A percentile compares a stretch with the other conserved stretches of the same genome.
These are phyloP conservation scores for Escallonia rubra DNA, from an alignment of 129 eudicot genomes.

Conservation along the genomic window DNA sequence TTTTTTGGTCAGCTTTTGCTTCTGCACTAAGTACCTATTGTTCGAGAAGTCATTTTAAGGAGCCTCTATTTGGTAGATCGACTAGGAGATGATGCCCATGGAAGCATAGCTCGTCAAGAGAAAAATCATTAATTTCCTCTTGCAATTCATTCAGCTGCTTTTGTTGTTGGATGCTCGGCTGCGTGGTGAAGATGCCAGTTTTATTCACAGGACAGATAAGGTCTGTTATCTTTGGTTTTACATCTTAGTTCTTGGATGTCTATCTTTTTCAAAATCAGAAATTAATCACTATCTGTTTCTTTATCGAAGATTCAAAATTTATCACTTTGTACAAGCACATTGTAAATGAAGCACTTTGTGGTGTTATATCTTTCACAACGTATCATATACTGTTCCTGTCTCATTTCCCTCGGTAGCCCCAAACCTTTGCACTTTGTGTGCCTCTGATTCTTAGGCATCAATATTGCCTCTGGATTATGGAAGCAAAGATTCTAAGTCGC, in stretches of 20 bases:
- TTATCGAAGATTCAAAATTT: slow-evolving; percentile 1
- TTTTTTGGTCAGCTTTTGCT: background rate
- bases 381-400: slow-evolving; percentile 3
- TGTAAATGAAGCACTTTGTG: slow-evolving; percentile 10
- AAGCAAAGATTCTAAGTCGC: slow-evolving; percentile 14
- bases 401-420: slow-evolving; percentile 10
- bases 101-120: slow-evolving; percentile 1
- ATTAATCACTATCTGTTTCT: slow-evolving; percentile 6
- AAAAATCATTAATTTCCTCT: background rate
- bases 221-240: slow-evolving; percentile 7
- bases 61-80: background rate
- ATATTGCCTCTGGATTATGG: slow-evolving; percentile 10
- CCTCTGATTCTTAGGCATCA: slow-evolving; percentile 7
- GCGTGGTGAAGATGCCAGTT: slow-evolving; percentile 1
- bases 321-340: slow-evolving; percentile 5
- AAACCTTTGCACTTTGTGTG: slow-evolving; percentile 1
- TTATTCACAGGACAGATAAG: background rate
- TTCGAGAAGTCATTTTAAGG: background rate
- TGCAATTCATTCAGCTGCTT: slow-evolving; percentile 6
- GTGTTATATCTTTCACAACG: slow-evolving; percentile 8
- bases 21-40: background rate
- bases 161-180: background rate
- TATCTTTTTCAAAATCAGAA: background rate
- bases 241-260: background rate
- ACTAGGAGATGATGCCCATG: background rate